These are phyloP conservation scores for Rutstroemia sp. DNA, from an alignment of 2,329 filamentous ascomycete species.

Conservation along the genomic window DNA sequence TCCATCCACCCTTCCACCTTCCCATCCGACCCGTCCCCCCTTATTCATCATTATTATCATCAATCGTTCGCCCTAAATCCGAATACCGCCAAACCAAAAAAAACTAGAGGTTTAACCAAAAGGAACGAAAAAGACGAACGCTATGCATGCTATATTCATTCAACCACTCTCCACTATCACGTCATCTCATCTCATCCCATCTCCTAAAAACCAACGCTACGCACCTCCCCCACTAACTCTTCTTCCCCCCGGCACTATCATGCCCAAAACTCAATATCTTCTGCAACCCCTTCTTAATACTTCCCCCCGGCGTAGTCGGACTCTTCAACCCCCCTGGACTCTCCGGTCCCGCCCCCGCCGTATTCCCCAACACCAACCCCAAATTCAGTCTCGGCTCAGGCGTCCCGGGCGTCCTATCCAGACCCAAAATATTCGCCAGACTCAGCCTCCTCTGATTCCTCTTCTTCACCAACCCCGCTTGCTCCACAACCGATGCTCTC, in stretches of 20 bases:
- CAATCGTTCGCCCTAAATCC: no score
- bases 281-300: neutral
- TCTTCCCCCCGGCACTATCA: neutral
- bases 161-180: no score
- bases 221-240: neutral
- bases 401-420: conserved; percentile 3
- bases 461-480: conserved; percentile 11
- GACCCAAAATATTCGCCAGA: conserved; percentile 24
- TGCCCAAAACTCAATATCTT: neutral
- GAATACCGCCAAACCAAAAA: no score
- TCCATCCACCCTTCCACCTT: no score
- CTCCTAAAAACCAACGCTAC: no score
- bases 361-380: neutral
- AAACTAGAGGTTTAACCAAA: no score
- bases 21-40: no score
- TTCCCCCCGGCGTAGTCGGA: neutral
- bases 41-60: no score
- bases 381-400: neutral
- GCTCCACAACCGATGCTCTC: conserved; percentile 41
- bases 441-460: conserved; percentile 21
- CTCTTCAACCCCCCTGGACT: neutral
- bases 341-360: neutral
- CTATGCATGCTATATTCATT: no score
- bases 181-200: no score
- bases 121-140: no score